Evolutionary conservation across 306 rosid genomes (phyloP).

Genomic region (Malus sylvestris): DNA sequence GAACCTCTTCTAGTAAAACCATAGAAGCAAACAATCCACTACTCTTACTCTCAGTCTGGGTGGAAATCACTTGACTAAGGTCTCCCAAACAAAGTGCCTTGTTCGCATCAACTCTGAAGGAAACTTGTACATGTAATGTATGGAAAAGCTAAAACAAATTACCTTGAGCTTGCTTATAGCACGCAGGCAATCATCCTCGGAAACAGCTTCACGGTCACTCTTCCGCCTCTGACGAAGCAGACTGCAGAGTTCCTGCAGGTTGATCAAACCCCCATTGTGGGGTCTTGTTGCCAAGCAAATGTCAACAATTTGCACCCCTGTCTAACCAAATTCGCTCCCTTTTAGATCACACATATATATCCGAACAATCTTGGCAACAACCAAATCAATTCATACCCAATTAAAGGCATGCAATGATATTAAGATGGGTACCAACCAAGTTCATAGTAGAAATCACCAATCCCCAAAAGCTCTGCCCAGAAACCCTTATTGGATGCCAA

Average conservation of each 20-base stretch:
- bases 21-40: neutral
- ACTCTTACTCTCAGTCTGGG: neutral
- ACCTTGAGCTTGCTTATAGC: slow-evolving; percentile 96
- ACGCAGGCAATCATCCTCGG: slow-evolving; percentile 94
- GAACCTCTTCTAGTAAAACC: neutral
- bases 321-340: slow-evolving; percentile 37
- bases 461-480: slow-evolving; percentile 96
- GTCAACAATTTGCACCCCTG: slow-evolving; percentile 95
- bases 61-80: neutral
- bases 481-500: slow-evolving; percentile 94
- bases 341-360: slow-evolving; percentile 9
- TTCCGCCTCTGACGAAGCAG: slow-evolving; percentile 69
- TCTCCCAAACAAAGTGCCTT: neutral
- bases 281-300: slow-evolving; percentile 90
- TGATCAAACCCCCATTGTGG: slow-evolving; percentile 88
- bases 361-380: neutral
- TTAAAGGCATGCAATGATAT: neutral
- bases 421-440: slow-evolving; percentile 60
- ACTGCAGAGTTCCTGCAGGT: slow-evolving; percentile 74
- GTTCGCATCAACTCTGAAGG: neutral
- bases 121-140: neutral
- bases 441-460: slow-evolving; percentile 94
- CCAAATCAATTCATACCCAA: neutral
- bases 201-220: slow-evolving; percentile 76
- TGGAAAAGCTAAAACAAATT: slow-evolving; percentile 13